Evolutionary conservation across 2,329 filamentous ascomycete species (phyloP), one percentile per base, ranked within the genome.

Genomic region (Berkeleyomyces rouxiae): DNA sequence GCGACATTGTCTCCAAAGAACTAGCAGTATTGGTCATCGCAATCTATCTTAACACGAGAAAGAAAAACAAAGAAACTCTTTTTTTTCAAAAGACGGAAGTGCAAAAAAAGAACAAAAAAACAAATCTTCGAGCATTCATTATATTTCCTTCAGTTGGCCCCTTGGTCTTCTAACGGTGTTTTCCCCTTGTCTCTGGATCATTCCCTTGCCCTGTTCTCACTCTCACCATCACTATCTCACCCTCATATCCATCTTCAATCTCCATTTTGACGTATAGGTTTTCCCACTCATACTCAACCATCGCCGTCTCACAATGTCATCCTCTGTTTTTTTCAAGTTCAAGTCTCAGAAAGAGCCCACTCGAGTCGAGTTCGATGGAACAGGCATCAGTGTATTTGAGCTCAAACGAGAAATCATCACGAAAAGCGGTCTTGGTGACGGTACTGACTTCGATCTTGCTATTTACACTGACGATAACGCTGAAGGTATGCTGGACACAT

Each of bases 261-360:
- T 11, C 40, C 40, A 59, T 7, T 33, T 23, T 51, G n/a, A 51
- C 9, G 16, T 51, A n/a, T 51, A 51, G 16, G 7, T 51, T 13
- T 31, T 3, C 16, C 23, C 9, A 13, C 58, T 7, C 31, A 44
- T 5, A 43, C 39, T 10, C 13, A 40, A 10, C 47, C 46, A 16
- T 31, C 36, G 11, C 13, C 13, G 11, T 33, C 13, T 72, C 77
- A 83, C 71, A 71, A 96, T 96, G 91, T 84, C 90, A 72, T 96
- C 93, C 63, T 97, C 91, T 68, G 93, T 99, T 72, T 97, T 96
- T 77, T 99, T 96, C 88, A 96, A 96, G 78, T 99, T 99, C 85
- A 97, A 96, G 78, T 97, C 92, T 69, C 90, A 95, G 73, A 96
- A 90, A 78, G 93, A 97, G 72, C 89, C 90, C 65, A 90, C 90